phyloP scores from a whole-genome alignment of 176 grass and related monocot species.

The Aegilops tauschii region DNA sequence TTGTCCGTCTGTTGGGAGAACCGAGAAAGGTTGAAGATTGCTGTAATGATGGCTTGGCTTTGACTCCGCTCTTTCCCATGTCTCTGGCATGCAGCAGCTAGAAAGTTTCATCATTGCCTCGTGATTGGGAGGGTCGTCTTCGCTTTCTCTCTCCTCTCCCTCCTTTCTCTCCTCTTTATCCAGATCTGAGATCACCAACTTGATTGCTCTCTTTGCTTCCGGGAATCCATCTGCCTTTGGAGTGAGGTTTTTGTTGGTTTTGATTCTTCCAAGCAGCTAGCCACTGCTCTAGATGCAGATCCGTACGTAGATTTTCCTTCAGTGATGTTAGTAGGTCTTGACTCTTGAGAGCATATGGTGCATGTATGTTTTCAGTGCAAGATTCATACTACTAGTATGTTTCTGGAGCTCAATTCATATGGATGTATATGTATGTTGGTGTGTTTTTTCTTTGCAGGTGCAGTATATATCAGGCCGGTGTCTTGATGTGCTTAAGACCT shows the following conservation, averaged over 20 bases:
- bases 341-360: not conserved
- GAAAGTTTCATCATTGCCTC: slow-evolving; percentile 72
- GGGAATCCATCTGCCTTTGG: not conserved
- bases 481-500: not conserved
- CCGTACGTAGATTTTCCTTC: not conserved
- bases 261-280: not conserved
- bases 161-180: not conserved
- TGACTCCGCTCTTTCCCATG: slow-evolving; percentile 41
- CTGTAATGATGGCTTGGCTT: slow-evolving; percentile 64
- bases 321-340: not conserved
- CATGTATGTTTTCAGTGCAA: not conserved
- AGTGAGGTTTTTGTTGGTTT: not conserved
- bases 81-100: slow-evolving; percentile 43
- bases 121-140: slow-evolving; percentile 46
- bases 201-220: not conserved
- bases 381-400: not conserved
- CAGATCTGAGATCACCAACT: not conserved
- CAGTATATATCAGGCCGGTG: not conserved
- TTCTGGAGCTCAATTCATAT: not conserved
- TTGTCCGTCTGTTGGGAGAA: slow-evolving; percentile 28
- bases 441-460: slow-evolving; percentile 2
- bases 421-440: not conserved
- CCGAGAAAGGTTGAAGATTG: slow-evolving; percentile 51
- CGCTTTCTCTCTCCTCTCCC: slow-evolving; percentile 28
- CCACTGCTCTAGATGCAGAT: slow-evolving; percentile 1